Percentiles rank a stretch among this genome's conserved stretches.
Conservation (phyloP, 441 rosid species). For the Erysimum pusillum region DNA sequence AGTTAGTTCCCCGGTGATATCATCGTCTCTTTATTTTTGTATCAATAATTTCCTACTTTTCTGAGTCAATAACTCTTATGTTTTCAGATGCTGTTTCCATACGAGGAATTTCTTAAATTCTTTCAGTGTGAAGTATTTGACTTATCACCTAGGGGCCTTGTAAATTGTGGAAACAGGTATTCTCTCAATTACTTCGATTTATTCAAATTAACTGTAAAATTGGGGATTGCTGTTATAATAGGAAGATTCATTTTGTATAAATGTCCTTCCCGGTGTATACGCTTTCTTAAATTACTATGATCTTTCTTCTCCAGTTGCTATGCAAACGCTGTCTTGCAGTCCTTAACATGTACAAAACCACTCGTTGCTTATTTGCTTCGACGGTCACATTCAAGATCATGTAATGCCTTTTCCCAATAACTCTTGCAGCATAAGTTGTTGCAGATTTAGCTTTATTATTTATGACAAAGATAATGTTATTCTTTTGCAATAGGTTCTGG, state of each 20-base stretch:
- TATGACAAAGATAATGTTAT: constrained; percentile 23
- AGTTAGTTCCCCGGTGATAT: constrained; percentile 50
- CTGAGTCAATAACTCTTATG: constrained; percentile 23
- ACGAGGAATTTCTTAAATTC: constrained; percentile 75
- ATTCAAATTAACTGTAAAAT: constrained; percentile 5
- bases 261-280: background rate
- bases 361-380: constrained; percentile 74
- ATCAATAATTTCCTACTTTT: constrained; percentile 26
- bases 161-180: constrained; percentile 90
- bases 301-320: constrained; percentile 69
- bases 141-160: constrained; percentile 81
- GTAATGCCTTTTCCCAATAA: constrained; percentile 51
- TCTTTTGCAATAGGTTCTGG: constrained; percentile 59
- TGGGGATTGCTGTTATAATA: constrained; percentile 8
- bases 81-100: constrained; percentile 82
- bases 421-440: constrained; percentile 16
- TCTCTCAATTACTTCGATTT: constrained; percentile 21
- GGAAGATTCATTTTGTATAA: background rate
- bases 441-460: background rate
- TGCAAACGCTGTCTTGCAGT: constrained; percentile 93
- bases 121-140: constrained; percentile 69
- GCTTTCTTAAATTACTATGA: constrained; percentile 14
- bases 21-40: constrained; percentile 14
- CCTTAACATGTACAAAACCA: constrained; percentile 85
- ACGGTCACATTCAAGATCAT: constrained; percentile 80